Base-by-base conservation (phyloP, 1,284 basidiomycete species). In the Salmacisia buchloeana region DNA sequence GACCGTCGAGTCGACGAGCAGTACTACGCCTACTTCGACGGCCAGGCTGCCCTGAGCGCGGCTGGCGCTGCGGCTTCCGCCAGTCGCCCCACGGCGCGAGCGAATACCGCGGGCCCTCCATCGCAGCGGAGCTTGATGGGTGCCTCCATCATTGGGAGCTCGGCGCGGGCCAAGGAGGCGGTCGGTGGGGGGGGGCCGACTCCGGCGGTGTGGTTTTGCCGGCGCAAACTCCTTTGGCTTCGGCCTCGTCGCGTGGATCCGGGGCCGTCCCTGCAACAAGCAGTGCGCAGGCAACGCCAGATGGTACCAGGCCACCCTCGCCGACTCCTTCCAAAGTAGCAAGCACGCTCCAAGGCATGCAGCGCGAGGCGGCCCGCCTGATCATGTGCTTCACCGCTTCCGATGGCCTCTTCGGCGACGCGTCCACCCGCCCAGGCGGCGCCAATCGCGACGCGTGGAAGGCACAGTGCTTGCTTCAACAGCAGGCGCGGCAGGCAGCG, bases 341-440 rank as follows among this genome's bases (percentile, higher is more conserved):
- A 13, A 31, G 34, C 4, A 13, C 31, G 15, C 49, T 54, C 3
- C 27, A 31, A 6, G 49, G 49, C 34, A 7, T 33, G 4, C 49
- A 54, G 15, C 25, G 49, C 15, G 29, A 54, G 15, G 49, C 49
- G 27, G 49, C 49, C 18, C 25, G 49, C 13, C 27, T 54, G 49
- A 54, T 54, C 49, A 54, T 54, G 49, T 54, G 49, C 6, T 54
- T 54, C 27, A 54, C 49, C 15, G 49, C 49, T 33, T 54, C 49
- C 12, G 49, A 54, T 33, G 49, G 49, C 2, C 49, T 54, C 6
- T 54, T 54, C n/a, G 49, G 49, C 15, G 49, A 54, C 21, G 49
- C 27, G 6, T 54, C 49, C 9, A 54, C 27, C 12, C 10, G 49
- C 13, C 49, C 49, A 18, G 25, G 15, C 21, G 49, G 49, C 10